Conservation (phyloP, 257 asterid species). For the Solanum megistacrolobum region DNA sequence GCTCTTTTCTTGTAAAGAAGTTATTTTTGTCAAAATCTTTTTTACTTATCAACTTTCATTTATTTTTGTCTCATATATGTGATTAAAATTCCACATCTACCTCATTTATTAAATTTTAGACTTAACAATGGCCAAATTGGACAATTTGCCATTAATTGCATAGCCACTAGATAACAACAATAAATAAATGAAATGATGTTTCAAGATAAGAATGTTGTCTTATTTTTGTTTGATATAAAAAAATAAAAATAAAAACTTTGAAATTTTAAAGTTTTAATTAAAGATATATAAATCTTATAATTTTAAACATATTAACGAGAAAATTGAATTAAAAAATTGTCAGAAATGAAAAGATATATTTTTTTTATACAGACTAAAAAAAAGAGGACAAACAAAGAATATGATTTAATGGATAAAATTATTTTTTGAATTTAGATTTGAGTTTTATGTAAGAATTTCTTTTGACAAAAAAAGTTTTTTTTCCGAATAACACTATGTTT, state of each 20-base stretch:
- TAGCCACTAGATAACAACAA: not conserved
- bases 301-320: too few relatives aligned
- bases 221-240: not conserved
- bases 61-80: not conserved
- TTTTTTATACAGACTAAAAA: too few relatives aligned
- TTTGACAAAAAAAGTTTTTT: too few relatives aligned
- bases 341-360: too few relatives aligned
- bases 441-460: too few relatives aligned
- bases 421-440: too few relatives aligned
- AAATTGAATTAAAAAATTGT: too few relatives aligned
- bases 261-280: too few relatives aligned
- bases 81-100: not conserved
- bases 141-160: not conserved
- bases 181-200: not conserved
- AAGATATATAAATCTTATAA: too few relatives aligned
- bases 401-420: not conserved
- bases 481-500: rapidly evolving
- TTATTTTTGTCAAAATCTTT: not conserved
- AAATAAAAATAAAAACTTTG: not conserved
- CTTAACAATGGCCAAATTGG: not conserved
- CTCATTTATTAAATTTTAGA: not conserved
- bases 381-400: too few relatives aligned
- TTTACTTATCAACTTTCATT: not conserved
- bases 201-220: not conserved
- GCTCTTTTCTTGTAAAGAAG: too few relatives aligned